Evolutionary conservation across 129 eudicot genomes (phyloP), one percentile per base, ranked within the genome.

Genomic region (Artemisia argyi): DNA sequence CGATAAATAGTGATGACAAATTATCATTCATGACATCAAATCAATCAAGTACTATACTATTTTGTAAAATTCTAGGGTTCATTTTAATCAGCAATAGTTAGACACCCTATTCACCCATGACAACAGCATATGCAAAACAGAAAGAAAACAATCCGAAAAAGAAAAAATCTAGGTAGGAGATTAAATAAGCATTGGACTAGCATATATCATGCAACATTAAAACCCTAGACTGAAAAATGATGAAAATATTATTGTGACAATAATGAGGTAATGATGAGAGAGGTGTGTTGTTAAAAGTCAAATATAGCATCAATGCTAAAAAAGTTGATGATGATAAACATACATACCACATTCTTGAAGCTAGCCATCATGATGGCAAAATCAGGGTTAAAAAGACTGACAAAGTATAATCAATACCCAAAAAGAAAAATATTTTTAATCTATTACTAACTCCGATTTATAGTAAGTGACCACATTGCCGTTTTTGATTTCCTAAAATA

Each of bases 211-310:
- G 73, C 74, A 72, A 55, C 64, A 72, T 57, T 20, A 56, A 78
- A 79, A 79, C 78, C 83, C 83, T 79, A 79, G 58, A 72, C 32
- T 73, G 68, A n/a, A 65, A 68, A 39, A 61, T 14, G 60, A 76
- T 74, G 72, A 69, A 69, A 61, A 32, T 20, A 32, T 44, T 65
- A 26, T 44, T 44, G n/a, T 55, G 61, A 61, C n/a, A 22, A 79
- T 79, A 69, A 79, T 79, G 49, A 65, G 74, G 78, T 79, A 73
- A 79, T 79, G 83, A 79, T 79, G 78, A 79, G 69, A 18, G 22
- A 71, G 17, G 68, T 66, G 66, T 76, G 24, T 46, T 53, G 5
- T 55, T 71, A 12, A 22, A 71, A 71, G 77, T 78, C 82, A 78
- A 78, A 63, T 42, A 64, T 32, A 24, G 51, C 81, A 77, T 77